Base-by-base conservation (phyloP, 257 asterid genomes). In the Salvia splendens region DNA sequence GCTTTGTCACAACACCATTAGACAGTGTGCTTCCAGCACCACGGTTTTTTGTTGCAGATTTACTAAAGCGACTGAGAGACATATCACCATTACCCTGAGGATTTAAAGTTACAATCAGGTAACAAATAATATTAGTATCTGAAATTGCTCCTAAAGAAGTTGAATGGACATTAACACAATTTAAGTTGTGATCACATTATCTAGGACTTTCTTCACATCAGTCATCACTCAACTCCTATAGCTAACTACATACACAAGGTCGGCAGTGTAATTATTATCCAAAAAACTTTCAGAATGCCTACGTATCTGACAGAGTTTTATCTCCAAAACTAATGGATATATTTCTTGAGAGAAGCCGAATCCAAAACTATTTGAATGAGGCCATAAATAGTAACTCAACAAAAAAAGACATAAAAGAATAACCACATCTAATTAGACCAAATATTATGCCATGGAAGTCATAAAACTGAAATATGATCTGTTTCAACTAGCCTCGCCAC, bases 11-110 rank as follows among this genome's bases (percentile, higher is more conserved):
- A 73, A 73, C 53, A 24, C 91, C 95, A 67, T 86, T 90, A 54
- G 74, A 61, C 61, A 82, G 72, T 61, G 82, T 78, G 83, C 85
- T 89, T 76, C 96, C 96, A 46, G 68, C 47, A 43, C 78, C 50
- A 77, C 84, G 87, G 47, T 62, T 68, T 74, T 68, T 87, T 16
- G 59, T 65, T 77, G 81, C 49, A 79, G 77, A 75, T 87, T 76
- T 91, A 80, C 62, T 83, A 40, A 79, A 85, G 69, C 88, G 89
- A 66, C 47, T 84, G 58, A 86, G 88, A 36, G 93, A 86, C 77
- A 75, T 95, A 76, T 90, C 95, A 20, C 75, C 86, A 73, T 86
- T 83, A 61, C 87, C 95, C 98, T 92, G 87, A 74, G 60, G 64
- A 65, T 16, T 67, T 73, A 47, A 56, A 76, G 74, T 75, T 12